Base-by-base conservation (phyloP, 2,329 filamentous ascomycete genomes). In the Fusarium chuoi region DNA sequence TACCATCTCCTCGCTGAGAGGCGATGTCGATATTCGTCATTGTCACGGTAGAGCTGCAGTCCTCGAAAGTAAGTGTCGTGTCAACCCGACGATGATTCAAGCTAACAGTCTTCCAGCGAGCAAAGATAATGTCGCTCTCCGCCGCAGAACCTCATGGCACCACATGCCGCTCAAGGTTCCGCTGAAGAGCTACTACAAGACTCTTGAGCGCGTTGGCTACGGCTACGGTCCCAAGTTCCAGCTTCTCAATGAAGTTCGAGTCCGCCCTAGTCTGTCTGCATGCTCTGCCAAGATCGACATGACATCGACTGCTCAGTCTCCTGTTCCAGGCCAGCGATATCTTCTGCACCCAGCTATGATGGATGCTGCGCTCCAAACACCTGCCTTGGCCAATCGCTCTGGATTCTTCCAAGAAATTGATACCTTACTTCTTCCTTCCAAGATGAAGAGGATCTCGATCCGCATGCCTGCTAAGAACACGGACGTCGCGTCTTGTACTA, bases 151-250 rank as follows among this genome's bases (percentile, higher is more conserved):
- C 28, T 76, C 74, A 9, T 76, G 74, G 74, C 55, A 71, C 28
- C 69, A 76, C 7, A 77, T 76, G 74, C 74, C 74, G 7, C 74
- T 76, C 14, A 39, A 65, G 24, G 66, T 76, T 28, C 74, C 74
- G 4, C 26, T 76, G 49, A 76, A 76, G 64, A 76, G 74, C 56
- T 76, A 76, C 41, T 76, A 76, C 62, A 77, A 72, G 36, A 62
- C 74, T 55, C 62, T 76, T 6, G 74, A 76, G 26, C 55, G 74
- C 33, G 74, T 77, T 49, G 74, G 74, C 24, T 76, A 76, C 44
- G 74, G 74, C 18, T 76, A 76, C 17, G 74, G 74, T 24, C 74
- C 74, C 56, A 76, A 75, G 28, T 76, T 76, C 49, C 74, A 75
- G 49, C 74, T 76, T 44, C 74, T 76, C 26, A 60, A 58, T 11